Base-by-base conservation (phyloP, 23 red algal species). In the Gracilaria vermiculophylla region DNA sequence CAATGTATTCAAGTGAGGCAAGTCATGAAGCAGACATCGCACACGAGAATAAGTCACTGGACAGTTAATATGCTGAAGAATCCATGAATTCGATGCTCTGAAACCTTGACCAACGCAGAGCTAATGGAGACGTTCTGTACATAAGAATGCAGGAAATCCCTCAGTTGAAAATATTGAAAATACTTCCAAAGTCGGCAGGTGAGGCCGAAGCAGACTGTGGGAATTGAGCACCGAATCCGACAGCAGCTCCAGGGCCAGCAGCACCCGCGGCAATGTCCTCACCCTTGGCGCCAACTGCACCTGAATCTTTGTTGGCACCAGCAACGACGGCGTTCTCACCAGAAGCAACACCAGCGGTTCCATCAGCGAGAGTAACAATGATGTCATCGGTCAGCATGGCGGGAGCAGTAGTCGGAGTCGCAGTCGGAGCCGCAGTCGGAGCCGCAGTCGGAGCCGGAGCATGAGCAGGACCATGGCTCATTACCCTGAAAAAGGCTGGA, bases 81-180 rank as follows among this genome's bases (percentile, higher is more conserved):
- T n/a, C n/a, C n/a, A n/a, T n/a, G n/a, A n/a, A n/a, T n/a, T n/a
- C n/a, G n/a, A n/a, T n/a, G n/a, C n/a, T n/a, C n/a, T n/a, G 17
- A 4, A 13, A 19, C 21, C 54, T 29, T 58, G 54, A 29, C 21
- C 29, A 7, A 3, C 35, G 29, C 25, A 1, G 29, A 64, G 24
- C 58, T 11, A 31, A 64, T 64, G 29, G 17, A 64, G 29, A 35
- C 16, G 13, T 3, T 16, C 0, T 20, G 31, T 29, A 3, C 36
- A 47, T n/a, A 28, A 48, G 21, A 73, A 73, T 10, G 42, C 44
- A 48, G 31, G n/a, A 0, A 17, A 73, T 1, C 55, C 1, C 51
- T 49, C 77, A 88, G 84, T 88, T 88, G 70, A 88, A 88, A 53
- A 88, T 77, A 70, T 41, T 88, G 44, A 78, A 64, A 7, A 88